Percentiles rank a stretch among this genome's conserved stretches.
Evolutionary conservation across 176 grass and related monocot species (phyloP).

Genomic region (Eremochloa ophiuroides): DNA sequence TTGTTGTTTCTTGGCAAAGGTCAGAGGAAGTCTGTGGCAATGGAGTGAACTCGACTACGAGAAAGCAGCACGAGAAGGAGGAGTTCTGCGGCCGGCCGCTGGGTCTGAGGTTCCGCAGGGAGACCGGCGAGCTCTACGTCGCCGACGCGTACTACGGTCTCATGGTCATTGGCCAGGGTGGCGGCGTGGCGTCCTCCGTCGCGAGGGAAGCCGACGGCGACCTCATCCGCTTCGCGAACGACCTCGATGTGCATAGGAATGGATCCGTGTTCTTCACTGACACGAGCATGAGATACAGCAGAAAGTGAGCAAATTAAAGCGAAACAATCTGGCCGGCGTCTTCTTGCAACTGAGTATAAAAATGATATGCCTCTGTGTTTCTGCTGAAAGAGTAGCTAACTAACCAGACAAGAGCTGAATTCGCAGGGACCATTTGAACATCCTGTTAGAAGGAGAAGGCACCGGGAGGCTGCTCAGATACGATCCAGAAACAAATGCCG

Average conservation of each 20-base stretch:
- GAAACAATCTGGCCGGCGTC: background rate
- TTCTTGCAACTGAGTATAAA: too few species aligned
- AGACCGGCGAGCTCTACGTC: constrained; percentile 74
- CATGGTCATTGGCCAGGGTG: constrained; percentile 44
- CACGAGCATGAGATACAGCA: constrained; percentile 78
- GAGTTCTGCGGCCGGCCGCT: constrained; percentile 75
- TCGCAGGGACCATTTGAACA: constrained; percentile 71
- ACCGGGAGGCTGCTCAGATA: constrained; percentile 76
- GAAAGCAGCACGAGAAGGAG: constrained; percentile 70
- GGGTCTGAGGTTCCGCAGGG: constrained; percentile 60
- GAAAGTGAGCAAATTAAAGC: constrained; percentile 53
- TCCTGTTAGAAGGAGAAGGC: constrained; percentile 81
- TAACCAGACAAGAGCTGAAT: background rate
- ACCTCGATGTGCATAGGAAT: constrained; percentile 82
- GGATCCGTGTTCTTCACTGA: constrained; percentile 92
- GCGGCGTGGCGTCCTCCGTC: constrained; percentile 60
- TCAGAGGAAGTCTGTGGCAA: constrained; percentile 60
- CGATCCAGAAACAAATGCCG: constrained; percentile 41
- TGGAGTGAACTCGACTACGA: constrained; percentile 52
- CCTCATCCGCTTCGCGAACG: constrained; percentile 74
- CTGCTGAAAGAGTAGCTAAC: background rate
- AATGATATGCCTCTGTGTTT: background rate
- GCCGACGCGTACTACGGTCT: constrained; percentile 88
- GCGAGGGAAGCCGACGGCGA: constrained; percentile 46
- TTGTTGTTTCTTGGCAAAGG: constrained; percentile 34